phyloP scores from a whole-genome alignment of 23 red algal species.

The Gracilariopsis chorda region DNA sequence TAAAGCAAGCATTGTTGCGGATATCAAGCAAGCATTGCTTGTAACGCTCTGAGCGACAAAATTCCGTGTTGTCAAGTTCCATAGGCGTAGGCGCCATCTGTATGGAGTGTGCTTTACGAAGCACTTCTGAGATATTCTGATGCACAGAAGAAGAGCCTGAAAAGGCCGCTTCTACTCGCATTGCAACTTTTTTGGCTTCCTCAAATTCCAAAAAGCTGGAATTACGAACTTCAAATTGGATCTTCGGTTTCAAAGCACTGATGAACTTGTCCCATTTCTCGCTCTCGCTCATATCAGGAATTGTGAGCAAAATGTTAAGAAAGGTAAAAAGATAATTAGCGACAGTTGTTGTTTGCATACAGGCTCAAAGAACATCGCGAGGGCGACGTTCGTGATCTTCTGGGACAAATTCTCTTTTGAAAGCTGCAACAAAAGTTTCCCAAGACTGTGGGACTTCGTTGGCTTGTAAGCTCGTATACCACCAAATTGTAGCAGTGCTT shows the following conservation, averaged over 20 bases:
- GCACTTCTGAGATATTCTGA: too few relatives aligned
- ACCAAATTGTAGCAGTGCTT: neutral
- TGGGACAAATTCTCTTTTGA: neutral
- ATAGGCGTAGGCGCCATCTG: neutral
- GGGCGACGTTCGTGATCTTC: too few relatives aligned
- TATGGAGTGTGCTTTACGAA: neutral
- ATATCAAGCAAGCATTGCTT: too few relatives aligned
- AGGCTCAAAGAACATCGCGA: neutral
- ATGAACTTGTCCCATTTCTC: too few relatives aligned
- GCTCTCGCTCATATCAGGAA: too few relatives aligned
- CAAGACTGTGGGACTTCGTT: neutral
- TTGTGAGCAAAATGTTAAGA: too few relatives aligned
- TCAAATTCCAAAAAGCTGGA: neutral
- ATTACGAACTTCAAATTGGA: neutral
- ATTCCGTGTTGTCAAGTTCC: neutral
- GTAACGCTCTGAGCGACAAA: neutral
- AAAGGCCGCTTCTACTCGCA: too few relatives aligned
- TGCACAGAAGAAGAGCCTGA: too few relatives aligned
- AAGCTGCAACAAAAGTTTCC: neutral
- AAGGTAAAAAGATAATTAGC: neutral
- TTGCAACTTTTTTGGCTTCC: too few relatives aligned
- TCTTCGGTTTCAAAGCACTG: too few relatives aligned
- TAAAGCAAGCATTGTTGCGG: too few relatives aligned
- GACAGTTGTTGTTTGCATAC: neutral
- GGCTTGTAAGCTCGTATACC: neutral